Conservation (phyloP, 1,139 yeast genomes). For the Yamadazyma epiphylla region DNA sequence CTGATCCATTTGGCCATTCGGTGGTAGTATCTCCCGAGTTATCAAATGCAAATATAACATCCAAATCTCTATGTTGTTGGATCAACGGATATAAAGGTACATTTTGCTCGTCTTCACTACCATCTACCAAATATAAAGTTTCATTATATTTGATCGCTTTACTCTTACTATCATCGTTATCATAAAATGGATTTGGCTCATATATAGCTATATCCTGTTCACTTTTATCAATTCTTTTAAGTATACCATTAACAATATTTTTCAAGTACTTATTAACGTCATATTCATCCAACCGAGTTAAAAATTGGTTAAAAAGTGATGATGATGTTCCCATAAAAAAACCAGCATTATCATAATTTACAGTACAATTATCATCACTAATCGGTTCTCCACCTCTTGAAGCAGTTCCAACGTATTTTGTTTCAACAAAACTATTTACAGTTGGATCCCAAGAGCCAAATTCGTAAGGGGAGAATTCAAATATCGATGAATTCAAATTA, state of each 20-base stretch:
- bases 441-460: constrained; percentile 47
- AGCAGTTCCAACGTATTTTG: constrained; percentile 33
- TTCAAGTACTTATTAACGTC: constrained; percentile 21
- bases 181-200: constrained; percentile 38
- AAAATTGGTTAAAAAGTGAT: constrained; percentile 37
- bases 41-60: constrained; percentile 78
- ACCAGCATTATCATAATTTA: constrained; percentile 42
- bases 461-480: constrained; percentile 40
- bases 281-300: constrained; percentile 19
- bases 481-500: constrained; percentile 37
- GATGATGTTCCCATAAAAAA: constrained; percentile 45
- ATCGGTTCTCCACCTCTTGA: constrained; percentile 25
- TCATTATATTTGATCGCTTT: constrained; percentile 9
- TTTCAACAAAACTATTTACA: constrained; percentile 26
- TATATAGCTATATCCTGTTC: constrained; percentile 39
- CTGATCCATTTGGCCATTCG: constrained; percentile 76
- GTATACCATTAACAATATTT: constrained; percentile 21
- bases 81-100: constrained; percentile 76
- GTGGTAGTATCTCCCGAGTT: constrained; percentile 74
- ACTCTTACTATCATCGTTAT: constrained; percentile 15
- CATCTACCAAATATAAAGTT: constrained; percentile 68
- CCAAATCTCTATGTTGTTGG: constrained; percentile 68
- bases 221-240: constrained; percentile 20
- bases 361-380: constrained; percentile 23
- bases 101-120: constrained; percentile 82